Evolutionary conservation across 2,329 filamentous ascomycete species (phyloP).

Genomic region (Aspergillus texensis): DNA sequence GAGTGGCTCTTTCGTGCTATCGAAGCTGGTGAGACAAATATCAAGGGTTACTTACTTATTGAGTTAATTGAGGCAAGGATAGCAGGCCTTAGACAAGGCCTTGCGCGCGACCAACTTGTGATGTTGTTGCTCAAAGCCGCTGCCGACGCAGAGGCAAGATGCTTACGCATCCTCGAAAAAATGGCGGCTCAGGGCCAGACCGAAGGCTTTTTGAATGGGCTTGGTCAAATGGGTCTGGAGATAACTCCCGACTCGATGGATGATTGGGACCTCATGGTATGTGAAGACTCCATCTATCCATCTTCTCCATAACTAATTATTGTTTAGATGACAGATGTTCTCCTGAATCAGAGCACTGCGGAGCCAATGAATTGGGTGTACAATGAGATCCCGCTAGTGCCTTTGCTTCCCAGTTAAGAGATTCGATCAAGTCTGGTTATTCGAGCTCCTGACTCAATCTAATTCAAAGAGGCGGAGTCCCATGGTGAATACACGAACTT

Average conservation of each 20-base stretch:
- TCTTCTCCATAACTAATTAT: not conserved
- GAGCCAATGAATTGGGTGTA: conserved; percentile 25
- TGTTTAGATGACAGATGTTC: conserved; percentile 31
- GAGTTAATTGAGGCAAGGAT: conserved; percentile 47
- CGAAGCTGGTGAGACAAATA: conserved; percentile 57
- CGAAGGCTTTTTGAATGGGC: conserved; percentile 10
- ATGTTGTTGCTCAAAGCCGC: conserved; percentile 41
- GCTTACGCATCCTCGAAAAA: conserved; percentile 29
- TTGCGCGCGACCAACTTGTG: conserved; percentile 38
- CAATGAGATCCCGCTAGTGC: conserved; percentile 6
- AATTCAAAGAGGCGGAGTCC: not conserved
- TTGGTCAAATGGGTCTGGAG: conserved; percentile 27
- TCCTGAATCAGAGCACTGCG: conserved; percentile 27
- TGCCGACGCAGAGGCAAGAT: conserved; percentile 33
- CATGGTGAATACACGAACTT: not conserved
- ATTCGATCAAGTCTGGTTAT: not conserved
- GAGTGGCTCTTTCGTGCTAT: conserved; percentile 46
- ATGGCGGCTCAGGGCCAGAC: conserved; percentile 18
- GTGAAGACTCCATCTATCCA: conserved; percentile 13
- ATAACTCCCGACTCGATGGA: conserved; percentile 31
- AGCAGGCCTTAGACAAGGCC: conserved; percentile 43
- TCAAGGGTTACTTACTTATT: conserved; percentile 55
- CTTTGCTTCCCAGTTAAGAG: not conserved
- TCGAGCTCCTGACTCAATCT: not conserved
- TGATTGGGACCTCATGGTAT: conserved; percentile 51